Conservation (phyloP, 495 filamentous ascomycete species). For the Collariella sp. region DNA sequence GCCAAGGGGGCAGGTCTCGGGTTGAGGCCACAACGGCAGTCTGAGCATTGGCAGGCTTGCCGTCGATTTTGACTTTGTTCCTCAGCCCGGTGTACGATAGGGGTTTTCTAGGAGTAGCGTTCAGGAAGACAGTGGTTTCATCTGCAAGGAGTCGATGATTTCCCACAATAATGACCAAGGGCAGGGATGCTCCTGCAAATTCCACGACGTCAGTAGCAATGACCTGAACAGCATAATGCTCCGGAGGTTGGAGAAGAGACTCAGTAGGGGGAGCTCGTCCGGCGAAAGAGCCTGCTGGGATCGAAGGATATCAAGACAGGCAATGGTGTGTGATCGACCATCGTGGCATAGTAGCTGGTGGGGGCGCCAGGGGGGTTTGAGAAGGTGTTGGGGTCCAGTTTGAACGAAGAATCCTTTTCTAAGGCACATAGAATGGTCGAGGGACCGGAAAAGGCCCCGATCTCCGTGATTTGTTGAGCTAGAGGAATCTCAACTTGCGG, state of each 20-base stretch:
- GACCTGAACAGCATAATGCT: conserved; percentile 62
- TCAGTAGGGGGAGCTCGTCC: conserved; percentile 60
- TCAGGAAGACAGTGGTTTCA: conserved; percentile 47
- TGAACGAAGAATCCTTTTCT: conserved; percentile 31
- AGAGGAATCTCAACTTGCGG: conserved; percentile 31
- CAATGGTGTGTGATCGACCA: conserved; percentile 66
- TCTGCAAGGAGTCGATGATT: conserved; percentile 58
- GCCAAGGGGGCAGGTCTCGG: conserved; percentile 55
- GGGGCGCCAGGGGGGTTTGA: conserved; percentile 15
- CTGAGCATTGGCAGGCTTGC: conserved; percentile 35
- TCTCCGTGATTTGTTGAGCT: conserved; percentile 29
- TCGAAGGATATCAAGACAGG: conserved; percentile 85
- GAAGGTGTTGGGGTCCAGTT: conserved; percentile 34
- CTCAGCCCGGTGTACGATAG: conserved; percentile 50
- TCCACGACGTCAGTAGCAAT: conserved; percentile 74
- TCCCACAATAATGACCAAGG: conserved; percentile 63
- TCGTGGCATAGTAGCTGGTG: conserved; percentile 65
- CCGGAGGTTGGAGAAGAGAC: conserved; percentile 56
- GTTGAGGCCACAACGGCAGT: conserved; percentile 43
- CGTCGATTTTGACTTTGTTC: conserved; percentile 54
- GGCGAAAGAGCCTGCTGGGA: conserved; percentile 52
- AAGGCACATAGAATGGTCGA: conserved; percentile 32
- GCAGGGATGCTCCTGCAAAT: conserved; percentile 57
- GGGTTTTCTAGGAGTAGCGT: conserved; percentile 46
- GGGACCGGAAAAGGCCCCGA: conserved; percentile 36